Evolutionary conservation across 805 yeast genomes (phyloP).

Genomic region (Phaffomyces opuntiae): DNA sequence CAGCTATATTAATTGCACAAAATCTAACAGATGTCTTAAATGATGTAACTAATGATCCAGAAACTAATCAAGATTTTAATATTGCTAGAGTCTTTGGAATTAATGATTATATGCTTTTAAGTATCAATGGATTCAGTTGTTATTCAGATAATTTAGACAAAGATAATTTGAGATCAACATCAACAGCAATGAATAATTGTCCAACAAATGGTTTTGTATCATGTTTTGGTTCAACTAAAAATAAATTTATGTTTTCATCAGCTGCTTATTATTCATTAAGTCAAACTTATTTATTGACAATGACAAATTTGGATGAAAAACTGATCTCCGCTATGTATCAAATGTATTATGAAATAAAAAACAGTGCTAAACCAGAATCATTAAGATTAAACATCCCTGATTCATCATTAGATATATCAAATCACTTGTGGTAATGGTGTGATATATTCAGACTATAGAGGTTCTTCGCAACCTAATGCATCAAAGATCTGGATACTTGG

Average conservation of each 20-base stretch:
- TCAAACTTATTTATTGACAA: slow-evolving; percentile 1
- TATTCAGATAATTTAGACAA: slow-evolving; percentile 1
- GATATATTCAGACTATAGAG: neutral
- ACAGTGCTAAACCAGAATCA: neutral
- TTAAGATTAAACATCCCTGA: slow-evolving; percentile 2
- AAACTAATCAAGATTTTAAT: neutral
- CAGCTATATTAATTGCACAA: neutral
- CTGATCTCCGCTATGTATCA: neutral
- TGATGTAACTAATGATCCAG: neutral
- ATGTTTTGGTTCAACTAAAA: slow-evolving; percentile 2
- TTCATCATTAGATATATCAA: neutral
- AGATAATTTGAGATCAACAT: neutral
- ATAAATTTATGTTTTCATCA: neutral
- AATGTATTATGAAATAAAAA: neutral
- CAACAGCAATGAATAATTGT: neutral
- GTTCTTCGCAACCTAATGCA: neutral
- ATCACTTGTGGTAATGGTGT: slow-evolving; percentile 1
- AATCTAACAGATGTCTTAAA: neutral
- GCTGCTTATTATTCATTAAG: slow-evolving; percentile 2
- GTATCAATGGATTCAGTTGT: slow-evolving; percentile 3
- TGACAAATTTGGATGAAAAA: neutral
- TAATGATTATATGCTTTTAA: slow-evolving; percentile 4
- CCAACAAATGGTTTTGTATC: slow-evolving; percentile 4
- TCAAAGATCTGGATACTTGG: slow-evolving; percentile 3
- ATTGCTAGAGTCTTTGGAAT: slow-evolving; percentile 6